Conservation (phyloP, 106 monocot genomes). For the Dendrobium huoshanense region DNA sequence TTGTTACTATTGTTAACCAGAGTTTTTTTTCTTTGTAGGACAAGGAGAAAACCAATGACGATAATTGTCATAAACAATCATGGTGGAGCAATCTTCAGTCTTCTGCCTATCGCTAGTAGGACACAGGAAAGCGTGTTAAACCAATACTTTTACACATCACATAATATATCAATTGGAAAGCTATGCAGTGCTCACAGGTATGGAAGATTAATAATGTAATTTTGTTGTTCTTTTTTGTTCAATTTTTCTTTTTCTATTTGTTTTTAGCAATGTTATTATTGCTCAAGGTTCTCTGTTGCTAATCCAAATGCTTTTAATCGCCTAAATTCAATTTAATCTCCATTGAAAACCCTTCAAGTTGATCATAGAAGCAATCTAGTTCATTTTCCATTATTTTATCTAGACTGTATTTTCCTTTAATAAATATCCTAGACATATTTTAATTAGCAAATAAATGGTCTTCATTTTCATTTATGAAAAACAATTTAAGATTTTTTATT, state of each 20-base stretch:
- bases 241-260: neutral
- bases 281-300: neutral
- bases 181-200: conserved; percentile 86
- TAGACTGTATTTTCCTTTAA: neutral
- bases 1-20: neutral
- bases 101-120: conserved; percentile 67
- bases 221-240: neutral
- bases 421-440: neutral
- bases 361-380: too few relatives aligned
- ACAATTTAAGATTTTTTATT: neutral
- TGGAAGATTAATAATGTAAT: neutral
- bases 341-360: too few relatives aligned
- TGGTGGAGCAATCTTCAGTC: conserved; percentile 93
- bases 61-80: conserved; percentile 89
- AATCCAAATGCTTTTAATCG: neutral
- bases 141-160: conserved; percentile 77
- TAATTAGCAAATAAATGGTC: neutral
- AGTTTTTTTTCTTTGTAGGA: conserved; percentile 28
- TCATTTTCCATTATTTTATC: neutral
- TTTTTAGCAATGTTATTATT: neutral
- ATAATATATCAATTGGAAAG: conserved; percentile 60
- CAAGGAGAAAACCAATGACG: conserved; percentile 64
- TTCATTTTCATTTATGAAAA: neutral
- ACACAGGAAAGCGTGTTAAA: conserved; percentile 33
- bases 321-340: neutral